Conservation (phyloP, 768 basidiomycete species). For the Russula abietina region DNA sequence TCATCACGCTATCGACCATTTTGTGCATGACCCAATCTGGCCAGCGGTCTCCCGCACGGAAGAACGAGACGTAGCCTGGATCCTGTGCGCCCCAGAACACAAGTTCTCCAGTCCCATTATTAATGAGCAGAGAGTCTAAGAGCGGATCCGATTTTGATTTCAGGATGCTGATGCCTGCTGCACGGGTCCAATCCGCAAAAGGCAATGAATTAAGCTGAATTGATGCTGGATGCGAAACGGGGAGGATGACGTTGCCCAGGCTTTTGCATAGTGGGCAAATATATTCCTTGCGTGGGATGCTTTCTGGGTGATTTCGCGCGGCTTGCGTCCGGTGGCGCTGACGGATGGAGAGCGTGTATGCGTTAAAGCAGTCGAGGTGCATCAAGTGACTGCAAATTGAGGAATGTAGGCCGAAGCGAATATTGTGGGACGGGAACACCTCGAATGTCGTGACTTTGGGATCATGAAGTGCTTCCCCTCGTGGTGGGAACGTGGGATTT, state of each 20-base stretch:
- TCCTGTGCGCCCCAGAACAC: slow-evolving; percentile 87
- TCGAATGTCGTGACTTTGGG: slow-evolving; percentile 54
- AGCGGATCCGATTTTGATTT: slow-evolving; percentile 72
- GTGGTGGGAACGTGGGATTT: slow-evolving; percentile 45
- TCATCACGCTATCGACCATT: slow-evolving; percentile 86
- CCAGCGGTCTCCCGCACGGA: slow-evolving; percentile 45
- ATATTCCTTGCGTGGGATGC: slow-evolving; percentile 88
- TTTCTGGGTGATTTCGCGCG: slow-evolving; percentile 90
- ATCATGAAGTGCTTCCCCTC: slow-evolving; percentile 44
- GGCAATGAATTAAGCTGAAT: slow-evolving; percentile 48
- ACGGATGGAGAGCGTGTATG: slow-evolving; percentile 80
- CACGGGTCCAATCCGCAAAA: slow-evolving; percentile 86
- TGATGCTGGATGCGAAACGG: slow-evolving; percentile 54
- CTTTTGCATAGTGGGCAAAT: slow-evolving; percentile 97
- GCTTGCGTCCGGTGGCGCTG: slow-evolving; percentile 84
- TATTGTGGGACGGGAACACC: slow-evolving; percentile 62
- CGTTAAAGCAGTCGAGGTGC: slow-evolving; percentile 92
- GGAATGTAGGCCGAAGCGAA: slow-evolving; percentile 78
- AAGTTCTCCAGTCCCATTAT: slow-evolving; percentile 81
- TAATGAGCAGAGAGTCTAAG: slow-evolving; percentile 67
- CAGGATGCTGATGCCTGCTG: slow-evolving; percentile 82
- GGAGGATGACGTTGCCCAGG: slow-evolving; percentile 89
- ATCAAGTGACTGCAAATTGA: slow-evolving; percentile 96
- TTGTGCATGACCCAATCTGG: slow-evolving; percentile 58
- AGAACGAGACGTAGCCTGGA: slow-evolving; percentile 52